Base-by-base conservation (phyloP, 225 moss, liverwort and hornwort genomes). In the Sphagnum tenellum region DNA sequence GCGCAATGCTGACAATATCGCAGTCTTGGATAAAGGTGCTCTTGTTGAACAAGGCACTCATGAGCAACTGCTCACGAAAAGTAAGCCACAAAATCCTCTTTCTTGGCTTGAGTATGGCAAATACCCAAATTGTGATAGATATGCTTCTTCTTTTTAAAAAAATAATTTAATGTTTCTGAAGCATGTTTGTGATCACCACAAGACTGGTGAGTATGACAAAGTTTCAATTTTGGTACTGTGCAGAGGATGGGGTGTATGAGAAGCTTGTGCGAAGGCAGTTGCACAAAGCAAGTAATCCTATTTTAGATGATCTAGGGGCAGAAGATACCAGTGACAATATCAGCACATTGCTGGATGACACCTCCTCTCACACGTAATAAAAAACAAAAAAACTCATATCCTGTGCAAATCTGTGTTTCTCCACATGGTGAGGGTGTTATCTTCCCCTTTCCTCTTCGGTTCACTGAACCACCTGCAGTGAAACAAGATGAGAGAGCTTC, bases 261-360 rank as follows among this genome's bases (percentile, higher is more conserved):
- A 93, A 80, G 73, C 86, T 99, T 51, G 93, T 99, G 13, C 83
- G 90, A 79, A 87, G 98, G 82, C 98, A 99, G 76, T 67, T 99
- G 69, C 83, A 89, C 73, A 96, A 89, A 83, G 90, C 88, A 70
- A 88, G 79, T 48, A 74, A 83, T 64, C 74, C 60, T 48, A 86
- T 83, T 57, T 12, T 74, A 68, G 86, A 76, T 65, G 78, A 86
- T 66, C 66, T 71, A 2, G 70, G 72, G 65, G 82, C 80, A 46
- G 52, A 83, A 6, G 71, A 83, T 51, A 64, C 76, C 12, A 57
- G 76, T 10, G 86, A 86, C 64, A 83, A 77, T 12, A 86, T 86
- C 63, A 82, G 77, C 66, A 58, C 70, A 59, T 78, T 86, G 2
- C 69, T 86, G 63, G 73, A 73, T 10, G 86, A 82, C 63, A 79